These are phyloP conservation scores for Ilyonectria robusta DNA, from an alignment of 2,329 filamentous ascomycete species.

Conservation along the genomic window DNA sequence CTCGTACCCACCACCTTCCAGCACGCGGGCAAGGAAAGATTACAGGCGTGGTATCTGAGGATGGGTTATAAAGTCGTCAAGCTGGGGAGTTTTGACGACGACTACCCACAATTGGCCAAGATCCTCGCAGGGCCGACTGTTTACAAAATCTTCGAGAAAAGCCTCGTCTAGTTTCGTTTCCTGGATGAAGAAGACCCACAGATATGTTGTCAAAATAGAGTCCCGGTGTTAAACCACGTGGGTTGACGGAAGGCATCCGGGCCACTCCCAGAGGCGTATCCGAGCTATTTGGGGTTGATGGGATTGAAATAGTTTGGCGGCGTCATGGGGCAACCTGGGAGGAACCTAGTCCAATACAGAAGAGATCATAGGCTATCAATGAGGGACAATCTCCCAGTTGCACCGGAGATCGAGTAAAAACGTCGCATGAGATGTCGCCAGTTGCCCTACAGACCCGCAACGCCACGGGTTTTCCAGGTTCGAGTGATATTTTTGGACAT, in stretches of 20 bases:
- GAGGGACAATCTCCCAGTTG: too few species aligned
- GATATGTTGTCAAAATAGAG: background rate
- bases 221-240: background rate
- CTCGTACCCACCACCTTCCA: slow-evolving; percentile 46
- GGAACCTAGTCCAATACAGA: background rate
- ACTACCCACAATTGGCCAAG: slow-evolving; percentile 47
- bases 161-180: slow-evolving; percentile 8
- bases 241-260: background rate
- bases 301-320: background rate
- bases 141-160: slow-evolving; percentile 50
- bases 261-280: background rate
- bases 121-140: slow-evolving; percentile 47
- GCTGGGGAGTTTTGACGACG: slow-evolving; percentile 45
- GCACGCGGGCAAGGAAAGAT: slow-evolving; percentile 46
- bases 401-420: too few species aligned
- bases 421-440: too few species aligned
- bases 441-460: too few species aligned
- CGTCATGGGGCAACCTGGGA: background rate
- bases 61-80: slow-evolving; percentile 48
- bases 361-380: too few species aligned
- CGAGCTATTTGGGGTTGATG: background rate
- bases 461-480: too few species aligned
- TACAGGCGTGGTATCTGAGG: slow-evolving; percentile 48
- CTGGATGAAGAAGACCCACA: background rate
- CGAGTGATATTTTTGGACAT: too few species aligned